Evolutionary conservation across 768 basidiomycete species (phyloP), one percentile per base, ranked within the genome.

Genomic region (Pleurotus sapidus): DNA sequence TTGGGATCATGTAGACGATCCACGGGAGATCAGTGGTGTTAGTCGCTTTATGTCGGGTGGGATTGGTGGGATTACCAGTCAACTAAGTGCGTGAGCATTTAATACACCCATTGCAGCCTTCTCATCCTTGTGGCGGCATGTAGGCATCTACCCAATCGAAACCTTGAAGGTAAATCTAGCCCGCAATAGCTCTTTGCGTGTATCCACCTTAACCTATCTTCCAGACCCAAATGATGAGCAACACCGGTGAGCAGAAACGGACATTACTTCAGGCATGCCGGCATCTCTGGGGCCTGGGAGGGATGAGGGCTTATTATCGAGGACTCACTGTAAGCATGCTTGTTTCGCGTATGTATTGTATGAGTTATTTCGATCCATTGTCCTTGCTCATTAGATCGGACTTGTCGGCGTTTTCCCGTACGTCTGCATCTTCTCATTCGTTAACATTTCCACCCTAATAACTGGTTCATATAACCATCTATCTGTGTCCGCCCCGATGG

Each of bases 221-320:
- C 25, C 62, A 84, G 87, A 98, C 96, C 0, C 92, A 97, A 84
- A 92, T 98, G 85, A 98, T 98, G 93, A 96, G 94, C 68, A 88
- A 82, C 60, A 80, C 89, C 2, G 88, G 77, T 18, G 69, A 73
- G 34, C 77, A 83, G 57, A 82, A 79, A 64, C 81, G 84, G 63
- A 77, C 81, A 59, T 70, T 95, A 57, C 55, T 79, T 9, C 72
- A 74, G 34, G 91, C 94, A 4, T 84, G 84, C 14, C 82, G 80
- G 53, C 83, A 84, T 58, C 77, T 98, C 60, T 97, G 92, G 89
- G 68, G 70, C 42, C 71, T 91, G 12, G 95, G 95, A 20, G 89
- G 92, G 18, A 56, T 92, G 17, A 80, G 86, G 61, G 88, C 92
- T 38, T 98, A 89, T 68, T 99, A 98, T 73, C 86, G 94, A 54